Evolutionary conservation across 768 basidiomycete genomes (phyloP).

Genomic region (Sporobolomyces phaffii): DNA sequence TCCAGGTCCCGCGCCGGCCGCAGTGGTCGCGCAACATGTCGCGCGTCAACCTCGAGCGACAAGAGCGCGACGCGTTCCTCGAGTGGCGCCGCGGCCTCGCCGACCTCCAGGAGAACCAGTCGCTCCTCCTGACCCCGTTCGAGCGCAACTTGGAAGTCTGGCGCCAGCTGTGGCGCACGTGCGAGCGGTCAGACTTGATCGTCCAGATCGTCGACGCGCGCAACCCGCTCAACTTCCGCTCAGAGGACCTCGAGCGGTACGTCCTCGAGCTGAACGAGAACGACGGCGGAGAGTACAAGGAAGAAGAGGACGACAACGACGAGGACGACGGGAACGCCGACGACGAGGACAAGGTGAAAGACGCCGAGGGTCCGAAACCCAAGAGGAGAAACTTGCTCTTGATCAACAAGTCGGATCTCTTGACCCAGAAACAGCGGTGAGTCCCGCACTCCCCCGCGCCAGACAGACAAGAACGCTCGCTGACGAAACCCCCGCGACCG

Average conservation of each 20-base stretch:
- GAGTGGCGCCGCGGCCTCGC: constrained; percentile 90
- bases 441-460: too few relatives aligned
- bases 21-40: constrained; percentile 80
- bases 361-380: constrained; percentile 66
- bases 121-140: constrained; percentile 87
- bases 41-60: constrained; percentile 68
- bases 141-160: constrained; percentile 97
- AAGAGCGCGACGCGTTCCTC: constrained; percentile 83
- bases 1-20: constrained; percentile 76
- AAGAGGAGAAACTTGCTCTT: constrained; percentile 68
- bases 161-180: constrained; percentile 94
- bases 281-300: constrained; percentile 54
- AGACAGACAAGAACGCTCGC: too few relatives aligned
- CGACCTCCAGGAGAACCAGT: constrained; percentile 75
- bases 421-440: constrained; percentile 79
- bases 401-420: constrained; percentile 91
- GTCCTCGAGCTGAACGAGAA: constrained; percentile 60
- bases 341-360: constrained; percentile 75
- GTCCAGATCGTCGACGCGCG: constrained; percentile 96
- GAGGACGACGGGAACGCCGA: constrained; percentile 54
- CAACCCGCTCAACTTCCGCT: constrained; percentile 85
- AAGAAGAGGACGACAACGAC: constrained; percentile 67
- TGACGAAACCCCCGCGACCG: too few relatives aligned
- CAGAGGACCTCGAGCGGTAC: constrained; percentile 82
- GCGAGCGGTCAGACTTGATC: constrained; percentile 87